Evolutionary conservation across 1,284 basidiomycete genomes (phyloP), one percentile per base, ranked within the genome.

Genomic region (Malassezia globosa): DNA sequence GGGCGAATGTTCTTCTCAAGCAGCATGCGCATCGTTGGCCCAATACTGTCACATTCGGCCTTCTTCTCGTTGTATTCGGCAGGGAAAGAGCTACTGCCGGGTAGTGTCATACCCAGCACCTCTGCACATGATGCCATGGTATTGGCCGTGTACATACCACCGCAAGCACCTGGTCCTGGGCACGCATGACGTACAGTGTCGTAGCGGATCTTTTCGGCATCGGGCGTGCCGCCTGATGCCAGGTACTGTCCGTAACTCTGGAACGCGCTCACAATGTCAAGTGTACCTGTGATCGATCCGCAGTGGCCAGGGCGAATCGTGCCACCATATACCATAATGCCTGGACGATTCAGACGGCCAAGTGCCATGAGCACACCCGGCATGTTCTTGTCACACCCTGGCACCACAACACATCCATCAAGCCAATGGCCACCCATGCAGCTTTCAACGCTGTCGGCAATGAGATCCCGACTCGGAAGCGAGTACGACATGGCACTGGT

Each of bases 371-470:
- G 54, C 5, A 69, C 66, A 56, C 68, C 68, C 22, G 68, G 68
- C 68, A 71, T 71, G 54, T 71, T 71, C 55, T 72, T 72, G 58
- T 72, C 69, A 44, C 69, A 72, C 25, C 67, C 67, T 7, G 69
- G 69, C 23, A 72, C 62, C 7, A 60, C 60, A 33, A 72, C 67
- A 27, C 45, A 48, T 13, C 67, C 69, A 33, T 72, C 69, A 37
- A 70, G 63, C 67, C 67, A 72, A 49, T 72, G 69, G 13, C 66
- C 69, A 42, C 66, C 66, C 39, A 60, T 58, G 13, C 63, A 66
- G 29, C 55, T 59, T 43, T 72, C 69, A 40, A 72, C 67, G 33
- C 58, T 61, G 51, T 71, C 68, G 19, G 68, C 68, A 34, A 71
- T 71, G 21, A 71, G 42, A 33, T 71, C 68, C 21, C 68, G 57